These are phyloP conservation scores for Claviceps pusilla DNA, from an alignment of 2,329 filamentous ascomycete species.

Conservation along the genomic window DNA sequence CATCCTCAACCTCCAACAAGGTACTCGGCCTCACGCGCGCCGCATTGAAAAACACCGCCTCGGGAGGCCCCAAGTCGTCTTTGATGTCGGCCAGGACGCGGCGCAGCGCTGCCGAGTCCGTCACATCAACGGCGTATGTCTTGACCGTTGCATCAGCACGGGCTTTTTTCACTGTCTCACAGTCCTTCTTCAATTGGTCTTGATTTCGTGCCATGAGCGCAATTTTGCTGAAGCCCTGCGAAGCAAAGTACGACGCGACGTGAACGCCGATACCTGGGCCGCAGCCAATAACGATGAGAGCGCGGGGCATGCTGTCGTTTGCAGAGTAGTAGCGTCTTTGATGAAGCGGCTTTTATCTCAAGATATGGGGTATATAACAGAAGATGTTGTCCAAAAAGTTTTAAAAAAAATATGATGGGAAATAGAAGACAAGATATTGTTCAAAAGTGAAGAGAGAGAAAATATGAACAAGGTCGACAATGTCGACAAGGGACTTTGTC, in stretches of 20 bases:
- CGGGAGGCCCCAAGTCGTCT: conserved; percentile 23
- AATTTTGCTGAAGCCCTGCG: conserved; percentile 58
- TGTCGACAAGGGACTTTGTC: too few species aligned
- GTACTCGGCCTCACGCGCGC: conserved; percentile 29
- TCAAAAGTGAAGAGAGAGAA: too few species aligned
- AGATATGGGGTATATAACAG: too few species aligned
- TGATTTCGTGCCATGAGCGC: conserved; percentile 31
- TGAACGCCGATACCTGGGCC: conserved; percentile 89
- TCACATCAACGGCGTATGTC: conserved; percentile 29
- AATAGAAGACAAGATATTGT: too few species aligned
- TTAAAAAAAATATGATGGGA: too few species aligned
- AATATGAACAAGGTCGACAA: too few species aligned
- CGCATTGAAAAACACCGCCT: conserved; percentile 38
- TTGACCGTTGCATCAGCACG: conserved; percentile 17
- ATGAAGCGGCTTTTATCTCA: too few species aligned
- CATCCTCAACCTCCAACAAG: conserved; percentile 25
- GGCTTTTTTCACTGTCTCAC: conserved; percentile 18
- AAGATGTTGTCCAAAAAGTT: too few species aligned
- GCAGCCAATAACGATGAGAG: conserved; percentile 61
- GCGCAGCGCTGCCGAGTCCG: conserved; percentile 13
- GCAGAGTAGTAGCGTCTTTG: too few species aligned
- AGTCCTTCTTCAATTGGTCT: conserved; percentile 23
- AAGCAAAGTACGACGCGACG: conserved; percentile 68
- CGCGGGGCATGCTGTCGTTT: not conserved
- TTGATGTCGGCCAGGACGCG: not conserved